Base-by-base conservation (phyloP, 352 stramenopile species). In the Phytophthora nicotianae region DNA sequence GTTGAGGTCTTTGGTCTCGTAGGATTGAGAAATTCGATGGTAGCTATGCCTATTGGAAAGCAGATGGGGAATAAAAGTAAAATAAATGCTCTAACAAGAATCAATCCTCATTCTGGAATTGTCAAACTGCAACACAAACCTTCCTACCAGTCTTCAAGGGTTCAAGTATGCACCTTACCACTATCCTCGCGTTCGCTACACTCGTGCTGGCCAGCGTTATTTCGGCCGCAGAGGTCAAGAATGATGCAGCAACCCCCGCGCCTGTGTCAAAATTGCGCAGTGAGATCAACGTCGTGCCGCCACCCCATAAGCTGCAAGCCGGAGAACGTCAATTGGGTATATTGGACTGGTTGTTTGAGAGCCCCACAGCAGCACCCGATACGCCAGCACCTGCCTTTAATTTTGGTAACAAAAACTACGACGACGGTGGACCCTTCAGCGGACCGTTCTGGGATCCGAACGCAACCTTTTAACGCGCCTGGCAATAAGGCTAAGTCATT, bases 391-490 rank as follows among this genome's bases (percentile, higher is more conserved):
- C 29, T 14, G 29, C 42, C 2, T 45, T 24, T 7, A 27, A 20
- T 10, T 35, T 47, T 13, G 49, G 41, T 14, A 42, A 41, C 7
- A 53, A 53, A 4, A 20, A 54, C 23, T 17, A 64, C 20, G 27
- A 14, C 7, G 45, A 45, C 45, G 14, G 41, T 27, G 54, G 54
- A 2, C 42, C n/a, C 14, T 49, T 62, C 54, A 62, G 33, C n/a
- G 53, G 32, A 17, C 45, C 35, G 13, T 58, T 64, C 14, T 51
- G 37, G 56, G 47, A 64, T 8, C 38, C 46, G 9, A 64, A 63
- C 13, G 56, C 46, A 24, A 43, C 23, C 5, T 50, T 38, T 29
- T 59, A 45, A 21, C 8, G 32, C 27, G 27, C 27, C 24, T 7
- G 24, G 2, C 21, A 7, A 24, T 46, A n/a, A n/a, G n/a, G n/a